Evolutionary conservation across 1,284 basidiomycete species (phyloP).

Genomic region (Ceratobasidium sp.): DNA sequence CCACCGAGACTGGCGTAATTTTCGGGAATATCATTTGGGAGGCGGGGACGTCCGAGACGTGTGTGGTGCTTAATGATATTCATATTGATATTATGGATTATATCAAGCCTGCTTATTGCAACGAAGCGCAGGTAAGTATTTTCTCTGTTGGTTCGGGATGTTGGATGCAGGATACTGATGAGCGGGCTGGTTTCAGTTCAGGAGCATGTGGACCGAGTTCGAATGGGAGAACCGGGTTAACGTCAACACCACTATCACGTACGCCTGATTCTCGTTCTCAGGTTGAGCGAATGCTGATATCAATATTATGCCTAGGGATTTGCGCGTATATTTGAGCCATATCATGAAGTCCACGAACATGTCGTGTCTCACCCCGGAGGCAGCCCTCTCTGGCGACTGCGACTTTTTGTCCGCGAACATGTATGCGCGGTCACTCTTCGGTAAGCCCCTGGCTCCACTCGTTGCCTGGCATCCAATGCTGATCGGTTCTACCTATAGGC

Average conservation of each 20-base stretch:
- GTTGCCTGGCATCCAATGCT: no score
- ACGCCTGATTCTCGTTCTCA: slow-evolving; percentile 51
- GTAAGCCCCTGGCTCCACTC: slow-evolving; percentile 57
- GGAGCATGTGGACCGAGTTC: slow-evolving; percentile 98
- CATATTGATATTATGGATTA: slow-evolving; percentile 99
- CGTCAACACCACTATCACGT: slow-evolving; percentile 84
- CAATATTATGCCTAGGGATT: slow-evolving; percentile 61
- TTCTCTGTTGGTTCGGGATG: not conserved
- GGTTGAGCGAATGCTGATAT: slow-evolving; percentile 33
- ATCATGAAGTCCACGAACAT: slow-evolving; percentile 96
- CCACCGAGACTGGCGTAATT: slow-evolving; percentile 97
- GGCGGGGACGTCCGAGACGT: slow-evolving; percentile 80
- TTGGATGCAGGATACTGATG: slow-evolving; percentile 15
- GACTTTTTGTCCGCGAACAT: slow-evolving; percentile 95
- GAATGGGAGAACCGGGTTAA: slow-evolving; percentile 99
- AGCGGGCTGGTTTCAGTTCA: slow-evolving; percentile 73
- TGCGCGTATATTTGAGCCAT: slow-evolving; percentile 85
- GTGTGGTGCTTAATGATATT: slow-evolving; percentile 95
- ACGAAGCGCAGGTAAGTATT: slow-evolving; percentile 85
- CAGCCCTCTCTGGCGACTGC: slow-evolving; percentile 89
- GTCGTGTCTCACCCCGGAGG: slow-evolving; percentile 95
- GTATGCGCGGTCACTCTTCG: slow-evolving; percentile 91
- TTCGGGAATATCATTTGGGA: slow-evolving; percentile 99
- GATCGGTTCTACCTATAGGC: slow-evolving; percentile 58
- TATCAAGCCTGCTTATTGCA: slow-evolving; percentile 97